Evolutionary conservation across 805 yeast species (phyloP).

Genomic region (Saccharomycopsis malanga): DNA sequence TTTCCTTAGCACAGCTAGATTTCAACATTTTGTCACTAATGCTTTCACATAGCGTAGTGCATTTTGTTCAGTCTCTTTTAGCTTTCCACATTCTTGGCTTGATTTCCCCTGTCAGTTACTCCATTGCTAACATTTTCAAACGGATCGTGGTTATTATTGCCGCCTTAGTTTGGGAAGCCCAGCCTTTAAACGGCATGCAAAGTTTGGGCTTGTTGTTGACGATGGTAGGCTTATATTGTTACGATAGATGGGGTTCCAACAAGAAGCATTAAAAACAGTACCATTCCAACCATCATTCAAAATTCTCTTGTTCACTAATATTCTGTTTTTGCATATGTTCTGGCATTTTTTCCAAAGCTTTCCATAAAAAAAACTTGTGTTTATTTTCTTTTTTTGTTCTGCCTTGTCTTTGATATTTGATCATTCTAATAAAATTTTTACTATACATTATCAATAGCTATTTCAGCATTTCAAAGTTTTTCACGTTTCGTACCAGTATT

Average conservation of each 20-base stretch:
- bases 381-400: no score
- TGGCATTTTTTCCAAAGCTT: no score
- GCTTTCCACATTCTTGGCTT: slow-evolving; percentile 72
- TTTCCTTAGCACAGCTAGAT: slow-evolving; percentile 29
- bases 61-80: slow-evolving; percentile 63
- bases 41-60: slow-evolving; percentile 57
- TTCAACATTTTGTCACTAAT: slow-evolving; percentile 33
- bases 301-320: no score
- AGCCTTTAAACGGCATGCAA: slow-evolving; percentile 34
- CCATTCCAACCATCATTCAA: slow-evolving; percentile 9
- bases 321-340: no score
- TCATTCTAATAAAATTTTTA: no score
- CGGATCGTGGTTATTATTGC: slow-evolving; percentile 63
- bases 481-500: no score
- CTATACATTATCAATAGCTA: no score
- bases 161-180: slow-evolving; percentile 59
- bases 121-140: slow-evolving; percentile 71
- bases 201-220: slow-evolving; percentile 50
- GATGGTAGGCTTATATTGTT: slow-evolving; percentile 56
- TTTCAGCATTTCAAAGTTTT: no score
- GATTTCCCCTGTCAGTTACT: slow-evolving; percentile 69
- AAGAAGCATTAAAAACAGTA: slow-evolving; percentile 13
- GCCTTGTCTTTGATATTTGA: no score
- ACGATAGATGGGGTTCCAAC: slow-evolving; percentile 58
- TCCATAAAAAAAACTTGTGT: no score